phyloP scores from a whole-genome alignment of 2,329 filamentous ascomycete species.

The Tolypocladium ophioglossoides region DNA sequence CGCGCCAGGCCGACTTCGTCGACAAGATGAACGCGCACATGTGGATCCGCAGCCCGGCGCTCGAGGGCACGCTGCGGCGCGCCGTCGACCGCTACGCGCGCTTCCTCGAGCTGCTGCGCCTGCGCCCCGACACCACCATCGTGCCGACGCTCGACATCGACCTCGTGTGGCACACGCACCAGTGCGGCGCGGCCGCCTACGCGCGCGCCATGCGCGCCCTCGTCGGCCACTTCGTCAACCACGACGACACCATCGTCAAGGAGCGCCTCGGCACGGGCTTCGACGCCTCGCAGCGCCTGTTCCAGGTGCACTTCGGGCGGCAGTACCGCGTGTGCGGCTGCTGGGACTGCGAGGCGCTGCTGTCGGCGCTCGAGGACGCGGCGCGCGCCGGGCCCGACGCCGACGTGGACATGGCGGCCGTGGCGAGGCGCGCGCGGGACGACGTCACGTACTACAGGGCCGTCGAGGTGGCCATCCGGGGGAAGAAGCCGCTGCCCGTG shows the following conservation, averaged over 20 bases:
- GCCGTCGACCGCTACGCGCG: conserved; percentile 26
- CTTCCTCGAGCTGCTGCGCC: conserved; percentile 23
- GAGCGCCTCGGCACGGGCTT: conserved; percentile 15
- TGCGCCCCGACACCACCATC: conserved; percentile 15
- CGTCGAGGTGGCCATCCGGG: conserved; percentile 7
- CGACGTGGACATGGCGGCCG: conserved; percentile 4
- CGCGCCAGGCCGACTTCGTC: conserved; percentile 25
- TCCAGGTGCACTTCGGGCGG: conserved; percentile 18
- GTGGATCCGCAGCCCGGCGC: conserved; percentile 26
- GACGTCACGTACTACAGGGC: conserved; percentile 9
- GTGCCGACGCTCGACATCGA: conserved; percentile 33
- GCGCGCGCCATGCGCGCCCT: conserved; percentile 5
- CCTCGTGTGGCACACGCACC: conserved; percentile 33
- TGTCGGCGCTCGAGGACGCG: conserved; percentile 10
- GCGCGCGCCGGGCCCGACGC: neutral
- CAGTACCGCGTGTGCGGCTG: conserved; percentile 25
- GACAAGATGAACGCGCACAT: conserved; percentile 28
- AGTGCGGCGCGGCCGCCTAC: conserved; percentile 21
- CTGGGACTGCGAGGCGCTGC: conserved; percentile 25
- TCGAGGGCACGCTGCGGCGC: conserved; percentile 21
- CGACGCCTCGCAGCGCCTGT: conserved; percentile 17
- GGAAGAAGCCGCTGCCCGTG: conserved; percentile 2
- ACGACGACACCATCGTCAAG: conserved; percentile 26
- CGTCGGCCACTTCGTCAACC: conserved; percentile 20
- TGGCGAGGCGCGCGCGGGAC: conserved; percentile 3